Evolutionary conservation across 495 filamentous ascomycete genomes (phyloP), one percentile per base, ranked within the genome.

Genomic region (Cercophora scortea): DNA sequence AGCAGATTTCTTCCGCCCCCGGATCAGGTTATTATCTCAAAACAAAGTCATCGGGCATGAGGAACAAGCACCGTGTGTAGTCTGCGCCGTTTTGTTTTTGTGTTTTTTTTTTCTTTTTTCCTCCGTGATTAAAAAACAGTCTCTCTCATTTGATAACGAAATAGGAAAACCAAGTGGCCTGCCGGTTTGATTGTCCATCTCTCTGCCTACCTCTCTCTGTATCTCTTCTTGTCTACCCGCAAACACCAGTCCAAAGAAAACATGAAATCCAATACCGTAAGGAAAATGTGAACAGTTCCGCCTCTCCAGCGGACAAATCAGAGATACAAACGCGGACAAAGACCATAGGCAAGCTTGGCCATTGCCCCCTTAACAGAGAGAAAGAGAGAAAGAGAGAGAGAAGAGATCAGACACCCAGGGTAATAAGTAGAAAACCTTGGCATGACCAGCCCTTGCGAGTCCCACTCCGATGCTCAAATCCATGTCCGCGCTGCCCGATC

Each of bases 101-200:
- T 7, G 10, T 7, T 46, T 25, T 49, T 19, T 49, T 36, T 41
- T 25, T 32, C 17, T 49, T 15, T 49, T 50, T 39, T 50, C 48
- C 6, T 32, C 16, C 44, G 15, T 16, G 15, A 38, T 8, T 17
- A 48, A 35, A 39, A 32, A 16, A 4, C 12, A 32, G 46, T 36
- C 18, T 48, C 15, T 36, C 18, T 48, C 15, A 36, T 15, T 48
- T 48, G 8, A 19, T 48, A 43, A 43, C 10, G 16, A 48, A 39
- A 35, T 36, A 51, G 49, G 49, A 51, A 51, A 51, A 51, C 49
- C 49, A 51, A 51, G n/a, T 36, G 46, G 46, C 46, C 46, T 2
- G 46, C 49, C 42, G 49, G 49, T 51, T 51, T 36, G 35, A 36
- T 51, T 51, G 49, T 51, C 49, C 49, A 51, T 51, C 49, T 18